Conservation (phyloP, 2,329 filamentous ascomycete species). For the Macroventuria anomochaeta region DNA sequence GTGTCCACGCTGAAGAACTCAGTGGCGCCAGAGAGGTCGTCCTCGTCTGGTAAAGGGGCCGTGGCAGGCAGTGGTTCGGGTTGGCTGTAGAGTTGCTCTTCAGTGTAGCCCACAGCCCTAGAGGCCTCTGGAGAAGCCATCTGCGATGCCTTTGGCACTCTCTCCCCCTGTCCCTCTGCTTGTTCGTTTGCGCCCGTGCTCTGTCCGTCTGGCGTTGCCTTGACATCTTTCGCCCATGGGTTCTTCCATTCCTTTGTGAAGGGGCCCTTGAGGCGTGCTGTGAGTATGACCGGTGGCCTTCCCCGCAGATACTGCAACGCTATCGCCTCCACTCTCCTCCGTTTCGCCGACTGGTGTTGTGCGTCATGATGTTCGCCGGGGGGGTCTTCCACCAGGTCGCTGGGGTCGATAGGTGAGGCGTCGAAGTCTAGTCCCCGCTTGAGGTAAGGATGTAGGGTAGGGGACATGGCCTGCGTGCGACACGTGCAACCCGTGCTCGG, state of each 20-base stretch:
- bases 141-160: conserved; percentile 7
- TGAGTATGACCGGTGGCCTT: conserved; percentile 62
- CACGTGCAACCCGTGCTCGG: neutral
- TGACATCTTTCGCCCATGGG: conserved; percentile 37
- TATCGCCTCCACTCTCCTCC: conserved; percentile 64
- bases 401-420: conserved; percentile 23
- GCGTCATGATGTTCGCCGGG: conserved; percentile 61
- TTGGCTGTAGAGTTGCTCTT: conserved; percentile 18
- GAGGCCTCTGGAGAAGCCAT: conserved; percentile 29
- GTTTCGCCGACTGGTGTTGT: conserved; percentile 60
- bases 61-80: conserved; percentile 23
- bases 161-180: conserved; percentile 1
- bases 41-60: conserved; percentile 20
- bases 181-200: neutral
- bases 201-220: neutral
- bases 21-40: conserved; percentile 17
- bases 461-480: conserved; percentile 22
- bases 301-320: conserved; percentile 66
- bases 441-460: conserved; percentile 32
- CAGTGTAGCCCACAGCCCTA: conserved; percentile 16
- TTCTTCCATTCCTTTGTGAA: conserved; percentile 56
- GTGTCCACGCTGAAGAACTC: conserved; percentile 30
- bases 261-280: conserved; percentile 67
- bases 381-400: conserved; percentile 58
- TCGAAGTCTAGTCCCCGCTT: conserved; percentile 35